A percentile compares a stretch with the other conserved stretches of the same genome.
Evolutionary conservation across 192 early-diverging fungal species (phyloP).

Genomic region (Umbelopsis sp.): DNA sequence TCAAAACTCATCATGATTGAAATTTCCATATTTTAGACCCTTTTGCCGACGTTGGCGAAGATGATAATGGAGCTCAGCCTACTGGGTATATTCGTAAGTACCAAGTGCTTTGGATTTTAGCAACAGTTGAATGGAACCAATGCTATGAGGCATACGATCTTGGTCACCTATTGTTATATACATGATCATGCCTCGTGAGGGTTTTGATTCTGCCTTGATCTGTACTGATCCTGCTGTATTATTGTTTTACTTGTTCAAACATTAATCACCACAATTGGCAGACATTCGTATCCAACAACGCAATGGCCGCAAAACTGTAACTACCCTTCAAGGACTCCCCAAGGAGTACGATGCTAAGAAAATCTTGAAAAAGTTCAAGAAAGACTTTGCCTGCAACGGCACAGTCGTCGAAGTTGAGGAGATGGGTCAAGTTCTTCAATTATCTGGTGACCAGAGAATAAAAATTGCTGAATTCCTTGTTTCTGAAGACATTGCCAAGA

Average conservation of each 20-base stretch:
- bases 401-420: slow-evolving; percentile 93
- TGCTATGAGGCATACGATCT: background rate
- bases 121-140: background rate
- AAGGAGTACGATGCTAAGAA: slow-evolving; percentile 85
- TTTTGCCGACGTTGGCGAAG: slow-evolving; percentile 51
- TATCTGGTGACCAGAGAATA: slow-evolving; percentile 92
- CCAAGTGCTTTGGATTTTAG: background rate
- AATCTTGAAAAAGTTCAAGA: slow-evolving; percentile 95
- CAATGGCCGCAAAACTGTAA: slow-evolving; percentile 95
- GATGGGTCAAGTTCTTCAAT: slow-evolving; percentile 89
- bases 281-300: slow-evolving; percentile 98
- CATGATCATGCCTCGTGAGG: background rate
- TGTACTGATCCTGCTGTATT: background rate
- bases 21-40: slow-evolving; percentile 31
- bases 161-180: background rate
- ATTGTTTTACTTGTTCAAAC: background rate
- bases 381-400: slow-evolving; percentile 96
- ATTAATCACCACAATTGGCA: slow-evolving; percentile 36
- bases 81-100: slow-evolving; percentile 54
- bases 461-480: slow-evolving; percentile 82
- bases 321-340: slow-evolving; percentile 92
- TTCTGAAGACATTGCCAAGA: slow-evolving; percentile 77
- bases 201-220: background rate
- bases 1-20: background rate
- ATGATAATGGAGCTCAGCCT: slow-evolving; percentile 37